phyloP scores from a whole-genome alignment of 495 filamentous ascomycete genomes.

The Penicillium canariense region DNA sequence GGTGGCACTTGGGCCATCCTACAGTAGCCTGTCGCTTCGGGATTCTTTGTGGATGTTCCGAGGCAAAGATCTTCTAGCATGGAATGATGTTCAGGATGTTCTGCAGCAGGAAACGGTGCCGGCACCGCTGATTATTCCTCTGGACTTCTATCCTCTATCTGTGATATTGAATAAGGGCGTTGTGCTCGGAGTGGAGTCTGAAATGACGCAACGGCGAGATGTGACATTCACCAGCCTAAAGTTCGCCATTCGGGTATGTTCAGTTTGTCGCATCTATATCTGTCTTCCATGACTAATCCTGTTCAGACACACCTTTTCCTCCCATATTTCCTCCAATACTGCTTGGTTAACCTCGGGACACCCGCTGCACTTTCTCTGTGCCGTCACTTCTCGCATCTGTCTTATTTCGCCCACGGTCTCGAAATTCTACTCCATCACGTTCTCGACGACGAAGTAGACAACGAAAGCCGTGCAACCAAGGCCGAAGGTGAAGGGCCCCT shows the following conservation, averaged over 20 bases:
- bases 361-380: slow-evolving; percentile 72
- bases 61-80: slow-evolving; percentile 74
- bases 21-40: slow-evolving; percentile 54
- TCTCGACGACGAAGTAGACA: slow-evolving; percentile 90
- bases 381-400: slow-evolving; percentile 78
- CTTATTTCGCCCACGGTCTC: slow-evolving; percentile 88
- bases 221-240: slow-evolving; percentile 83
- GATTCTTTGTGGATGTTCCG: slow-evolving; percentile 97
- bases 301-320: slow-evolving; percentile 82
- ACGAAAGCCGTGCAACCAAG: slow-evolving; percentile 58
- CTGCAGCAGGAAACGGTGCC: slow-evolving; percentile 54
- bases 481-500: slow-evolving; percentile 56
- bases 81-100: slow-evolving; percentile 89
- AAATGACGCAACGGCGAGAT: slow-evolving; percentile 87
- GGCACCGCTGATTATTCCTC: slow-evolving; percentile 45
- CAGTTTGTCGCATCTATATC: not conserved
- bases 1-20: slow-evolving; percentile 40
- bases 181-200: slow-evolving; percentile 84
- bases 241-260: slow-evolving; percentile 72
- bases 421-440: slow-evolving; percentile 93
- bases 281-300: slow-evolving; percentile 18
- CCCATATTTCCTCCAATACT: slow-evolving; percentile 76
- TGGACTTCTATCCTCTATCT: slow-evolving; percentile 96
- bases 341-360: slow-evolving; percentile 67
- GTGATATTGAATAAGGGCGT: slow-evolving; percentile 81